Base-by-base conservation (phyloP, 306 rosid species). In the Coriaria nepalensis region DNA sequence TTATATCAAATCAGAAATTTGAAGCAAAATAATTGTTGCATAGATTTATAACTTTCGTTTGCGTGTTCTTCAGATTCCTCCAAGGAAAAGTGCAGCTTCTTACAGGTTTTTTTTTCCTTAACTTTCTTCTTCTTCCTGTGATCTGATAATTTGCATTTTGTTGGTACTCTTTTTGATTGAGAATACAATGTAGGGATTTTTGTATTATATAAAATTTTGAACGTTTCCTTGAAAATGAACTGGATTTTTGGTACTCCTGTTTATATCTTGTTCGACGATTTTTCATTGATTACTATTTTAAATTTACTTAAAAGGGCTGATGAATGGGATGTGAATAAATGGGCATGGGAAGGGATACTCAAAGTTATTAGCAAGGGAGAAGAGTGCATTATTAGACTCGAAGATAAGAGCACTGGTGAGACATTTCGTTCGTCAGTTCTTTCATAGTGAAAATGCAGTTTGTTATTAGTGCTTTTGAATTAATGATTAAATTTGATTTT, bases 251-350 rank as follows among this genome's bases (percentile, higher is more conserved):
- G n/a, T n/a, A n/a, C 29, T 20, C 29, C 2, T 20, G 29, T 20
- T 20, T 20, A 20, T 20, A 20, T 20, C 29, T 20, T 20, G 29
- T 3, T 20, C 29, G 3, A 1, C 3, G 29, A 20, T 20, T 20
- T 20, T 20, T 20, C 29, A 20, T 20, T 20, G 29, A 20, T 20
- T 20, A 20, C 29, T 20, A 20, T 20, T 20, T 20, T 20, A 3
- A 3, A 20, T 20, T 20, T 20, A 20, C 29, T 20, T 20, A 20
- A 20, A 70, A 81, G 98, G 92, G 98, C 98, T 57, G 98, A 90
- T 73, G 98, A 90, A 50, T 90, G 98, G 98, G 94, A 90, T 85
- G 98, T 85, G 48, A 90, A 90, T 71, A 85, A 82, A 71, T 90
- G 98, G 98, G 82, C 73, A 13, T 90, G 98, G 98, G 94, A 81